Evolutionary conservation across 179 eudicot species (phyloP), one percentile per base, ranked within the genome.

Genomic region (Amaranthus tricolor): DNA sequence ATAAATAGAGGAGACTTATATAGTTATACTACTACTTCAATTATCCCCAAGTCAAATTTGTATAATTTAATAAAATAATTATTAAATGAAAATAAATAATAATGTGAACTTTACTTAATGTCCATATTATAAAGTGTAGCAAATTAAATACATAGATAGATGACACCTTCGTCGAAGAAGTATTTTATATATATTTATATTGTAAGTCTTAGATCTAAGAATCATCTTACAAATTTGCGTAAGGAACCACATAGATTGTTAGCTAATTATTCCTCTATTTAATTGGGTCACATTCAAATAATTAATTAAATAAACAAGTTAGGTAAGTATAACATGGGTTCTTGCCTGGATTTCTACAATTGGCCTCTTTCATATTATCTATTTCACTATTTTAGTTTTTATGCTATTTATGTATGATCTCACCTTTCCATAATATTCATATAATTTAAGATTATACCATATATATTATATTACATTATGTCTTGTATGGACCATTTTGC

Each of bases 261-360:
- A 74, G 54, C 21, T 31, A 31, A 31, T 75, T 65, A 31, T 52
- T 57, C 61, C 63, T 55, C 19, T 68, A n/a, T 61, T 70, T 43
- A 10, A 60, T 59, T 31, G 40, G 40, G 40, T 31, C 40, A 31
- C 40, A 31, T 31, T 51, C 2, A 51, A 63, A 45, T 31, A 62
- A 56, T 53, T 55, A 59, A 76, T 10, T 17, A 51, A 59, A 64
- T 58, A 76, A 70, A 65, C 55, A 71, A 75, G 69, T 77, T 80
- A 66, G 83, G 79, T 80, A 60, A 71, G 73, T 65, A 76, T 76
- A 80, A 80, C 79, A 73, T 80, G 82, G 82, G 69, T 60, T 57
- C 63, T 57, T 64, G 64, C 68, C 75, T 70, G 52, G 50, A 69
- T 44, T 79, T 60, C 68, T 57, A 68, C 19, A 62, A 79, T 31